Percentiles rank a stretch among this genome's conserved stretches.
Evolutionary conservation across 139 green algal genomes (phyloP).

Genomic region (Pleodorina starrii): DNA sequence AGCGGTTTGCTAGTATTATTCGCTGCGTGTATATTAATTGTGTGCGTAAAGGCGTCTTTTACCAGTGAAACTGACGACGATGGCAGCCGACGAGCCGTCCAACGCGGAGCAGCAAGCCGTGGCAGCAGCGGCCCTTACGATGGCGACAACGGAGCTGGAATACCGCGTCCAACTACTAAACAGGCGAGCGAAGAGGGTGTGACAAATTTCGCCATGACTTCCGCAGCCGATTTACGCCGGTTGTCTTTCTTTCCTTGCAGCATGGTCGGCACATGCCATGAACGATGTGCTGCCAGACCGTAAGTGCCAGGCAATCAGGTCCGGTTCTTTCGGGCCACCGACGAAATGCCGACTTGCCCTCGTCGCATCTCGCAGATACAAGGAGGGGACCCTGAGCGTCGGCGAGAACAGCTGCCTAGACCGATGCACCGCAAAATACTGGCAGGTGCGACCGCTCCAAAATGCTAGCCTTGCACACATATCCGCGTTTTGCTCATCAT

Average conservation of each 20-base stretch:
- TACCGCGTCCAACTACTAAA: slow-evolving; percentile 96
- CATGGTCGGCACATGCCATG: slow-evolving; percentile 89
- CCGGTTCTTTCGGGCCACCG: not conserved
- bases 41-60: no score
- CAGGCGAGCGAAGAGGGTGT: slow-evolving; percentile 73
- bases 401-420: slow-evolving; percentile 97
- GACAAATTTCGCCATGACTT: no score
- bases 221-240: not conserved
- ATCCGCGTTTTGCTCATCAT: not conserved
- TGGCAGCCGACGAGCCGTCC: slow-evolving; percentile 21
- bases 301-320: slow-evolving; percentile 60
- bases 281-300: slow-evolving; percentile 90
- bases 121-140: slow-evolving; percentile 62
- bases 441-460: slow-evolving; percentile 82
- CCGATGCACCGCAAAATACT: slow-evolving; percentile 96
- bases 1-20: no score
- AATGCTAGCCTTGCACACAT: not conserved
- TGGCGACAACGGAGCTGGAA: slow-evolving; percentile 94
- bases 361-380: slow-evolving; percentile 82
- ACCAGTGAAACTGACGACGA: no score
- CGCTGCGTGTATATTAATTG: no score
- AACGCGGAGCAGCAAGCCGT: slow-evolving; percentile 33
- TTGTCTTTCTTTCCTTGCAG: slow-evolving; percentile 57
- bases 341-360: not conserved
- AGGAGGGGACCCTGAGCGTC: slow-evolving; percentile 94